Percentiles rank a stretch among this genome's conserved stretches.
Evolutionary conservation across 1,284 basidiomycete species (phyloP).

Genomic region (Dichomitus squalens): DNA sequence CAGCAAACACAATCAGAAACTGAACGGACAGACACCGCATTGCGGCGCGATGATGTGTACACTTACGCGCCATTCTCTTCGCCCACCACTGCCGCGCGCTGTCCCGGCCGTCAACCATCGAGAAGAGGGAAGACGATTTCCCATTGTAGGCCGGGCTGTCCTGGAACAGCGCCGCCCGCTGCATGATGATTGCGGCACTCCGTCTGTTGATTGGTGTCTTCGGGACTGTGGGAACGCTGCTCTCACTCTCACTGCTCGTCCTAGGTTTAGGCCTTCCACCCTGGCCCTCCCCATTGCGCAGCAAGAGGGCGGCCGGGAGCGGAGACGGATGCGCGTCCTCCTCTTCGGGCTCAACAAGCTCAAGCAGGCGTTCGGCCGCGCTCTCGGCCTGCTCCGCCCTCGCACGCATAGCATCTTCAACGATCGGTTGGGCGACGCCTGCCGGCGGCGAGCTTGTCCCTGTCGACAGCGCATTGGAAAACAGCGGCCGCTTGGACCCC

Average conservation of each 20-base stretch:
- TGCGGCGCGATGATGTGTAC: not conserved
- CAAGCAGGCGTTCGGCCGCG: constrained; percentile 79
- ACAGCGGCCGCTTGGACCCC: constrained; percentile 49
- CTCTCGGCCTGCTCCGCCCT: constrained; percentile 89
- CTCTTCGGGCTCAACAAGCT: constrained; percentile 76
- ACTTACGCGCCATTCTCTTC: constrained; percentile 68
- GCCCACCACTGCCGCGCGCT: constrained; percentile 79
- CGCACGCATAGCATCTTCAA: constrained; percentile 83
- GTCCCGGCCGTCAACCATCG: constrained; percentile 59
- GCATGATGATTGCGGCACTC: constrained; percentile 51
- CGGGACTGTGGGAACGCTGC: constrained; percentile 31
- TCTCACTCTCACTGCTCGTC: constrained; percentile 35
- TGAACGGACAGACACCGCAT: constrained; percentile 5
- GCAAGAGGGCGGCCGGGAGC: constrained; percentile 57
- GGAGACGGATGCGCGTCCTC: constrained; percentile 53
- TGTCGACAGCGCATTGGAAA: constrained; percentile 58
- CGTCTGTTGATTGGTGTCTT: constrained; percentile 66
- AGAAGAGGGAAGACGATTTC: constrained; percentile 58
- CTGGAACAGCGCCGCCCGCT: constrained; percentile 75
- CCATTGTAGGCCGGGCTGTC: constrained; percentile 69
- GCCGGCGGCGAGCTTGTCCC: constrained; percentile 39
- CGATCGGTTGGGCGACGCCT: constrained; percentile 50
- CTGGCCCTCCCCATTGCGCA: constrained; percentile 37
- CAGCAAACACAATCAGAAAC: constrained; percentile 25
- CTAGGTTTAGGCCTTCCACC: constrained; percentile 42